Percentiles rank a stretch among this genome's conserved stretches.
phyloP scores from a whole-genome alignment of 1,284 basidiomycete species.

The Tylopilus orsonianus region DNA sequence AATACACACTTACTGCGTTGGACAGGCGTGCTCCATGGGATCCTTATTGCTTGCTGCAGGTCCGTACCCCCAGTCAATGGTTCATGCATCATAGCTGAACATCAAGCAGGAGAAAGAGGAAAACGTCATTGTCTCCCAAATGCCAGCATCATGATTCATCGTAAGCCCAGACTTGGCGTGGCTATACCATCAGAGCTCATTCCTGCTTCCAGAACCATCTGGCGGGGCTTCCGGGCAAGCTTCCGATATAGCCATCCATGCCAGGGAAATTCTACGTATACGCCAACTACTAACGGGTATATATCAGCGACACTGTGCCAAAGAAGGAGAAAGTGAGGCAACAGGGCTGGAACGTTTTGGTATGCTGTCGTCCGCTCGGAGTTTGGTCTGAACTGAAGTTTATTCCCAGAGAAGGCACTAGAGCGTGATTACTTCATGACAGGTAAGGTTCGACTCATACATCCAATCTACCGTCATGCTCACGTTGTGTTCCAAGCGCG shows the following conservation, averaged over 20 bases:
- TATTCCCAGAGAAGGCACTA: constrained; percentile 69
- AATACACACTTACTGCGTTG: constrained; percentile 93
- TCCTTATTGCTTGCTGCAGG: constrained; percentile 86
- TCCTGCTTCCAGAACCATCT: constrained; percentile 70
- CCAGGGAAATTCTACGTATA: constrained; percentile 89
- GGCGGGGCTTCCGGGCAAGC: constrained; percentile 93
- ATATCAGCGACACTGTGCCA: constrained; percentile 78
- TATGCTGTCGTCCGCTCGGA: constrained; percentile 37
- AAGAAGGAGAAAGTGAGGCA: constrained; percentile 60
- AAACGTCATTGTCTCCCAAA: constrained; percentile 89
- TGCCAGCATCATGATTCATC: constrained; percentile 95
- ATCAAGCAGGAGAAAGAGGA: constrained; percentile 64
- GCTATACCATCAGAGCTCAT: constrained; percentile 13
- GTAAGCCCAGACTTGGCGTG: constrained; percentile 48
- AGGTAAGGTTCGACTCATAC: constrained; percentile 44
- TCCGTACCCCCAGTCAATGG: constrained; percentile 22
- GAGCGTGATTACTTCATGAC: constrained; percentile 96
- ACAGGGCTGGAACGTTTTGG: constrained; percentile 76
- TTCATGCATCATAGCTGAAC: constrained; percentile 15
- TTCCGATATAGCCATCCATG: constrained; percentile 91
- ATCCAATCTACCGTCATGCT: constrained; percentile 21
- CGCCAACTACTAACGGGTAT: constrained; percentile 80
- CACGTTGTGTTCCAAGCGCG: constrained; percentile 51
- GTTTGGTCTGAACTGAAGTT: constrained; percentile 17
- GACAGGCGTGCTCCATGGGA: constrained; percentile 93